Conservation (phyloP, 441 rosid genomes). For the Aleurites moluccanus region DNA sequence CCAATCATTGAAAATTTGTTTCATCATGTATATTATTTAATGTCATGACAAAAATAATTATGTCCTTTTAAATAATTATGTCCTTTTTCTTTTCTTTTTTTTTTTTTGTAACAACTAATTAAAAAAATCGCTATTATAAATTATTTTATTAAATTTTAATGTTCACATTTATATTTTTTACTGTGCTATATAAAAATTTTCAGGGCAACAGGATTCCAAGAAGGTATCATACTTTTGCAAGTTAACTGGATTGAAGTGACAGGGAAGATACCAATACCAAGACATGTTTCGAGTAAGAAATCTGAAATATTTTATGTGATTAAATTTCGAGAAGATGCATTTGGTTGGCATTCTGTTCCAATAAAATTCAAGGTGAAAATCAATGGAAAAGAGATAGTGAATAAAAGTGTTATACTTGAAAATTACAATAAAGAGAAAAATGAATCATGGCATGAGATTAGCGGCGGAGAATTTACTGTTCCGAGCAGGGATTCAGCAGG, state of each 20-base stretch:
- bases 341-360: constrained; percentile 37
- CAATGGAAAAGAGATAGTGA: not conserved
- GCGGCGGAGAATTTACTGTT: constrained; percentile 27
- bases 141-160: no score
- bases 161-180: no score
- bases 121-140: no score
- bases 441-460: constrained; percentile 27
- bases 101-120: no score
- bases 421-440: constrained; percentile 23
- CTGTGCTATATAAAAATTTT: not conserved
- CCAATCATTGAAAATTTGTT: no score
- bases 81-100: not conserved
- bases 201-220: constrained; percentile 26
- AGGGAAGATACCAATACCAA: constrained; percentile 12
- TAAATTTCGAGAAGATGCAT: constrained; percentile 36
- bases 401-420: no score
- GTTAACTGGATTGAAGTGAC: constrained; percentile 40
- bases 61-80: no score
- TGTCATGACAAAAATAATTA: no score
- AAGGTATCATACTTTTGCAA: constrained; percentile 25
- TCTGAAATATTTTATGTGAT: constrained; percentile 22
- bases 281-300: not conserved
- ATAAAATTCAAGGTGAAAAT: constrained; percentile 31
- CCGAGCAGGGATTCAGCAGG: not conserved
- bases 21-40: no score